phyloP scores from a whole-genome alignment of 352 stramenopile genomes.

The Pythium chondricola region DNA sequence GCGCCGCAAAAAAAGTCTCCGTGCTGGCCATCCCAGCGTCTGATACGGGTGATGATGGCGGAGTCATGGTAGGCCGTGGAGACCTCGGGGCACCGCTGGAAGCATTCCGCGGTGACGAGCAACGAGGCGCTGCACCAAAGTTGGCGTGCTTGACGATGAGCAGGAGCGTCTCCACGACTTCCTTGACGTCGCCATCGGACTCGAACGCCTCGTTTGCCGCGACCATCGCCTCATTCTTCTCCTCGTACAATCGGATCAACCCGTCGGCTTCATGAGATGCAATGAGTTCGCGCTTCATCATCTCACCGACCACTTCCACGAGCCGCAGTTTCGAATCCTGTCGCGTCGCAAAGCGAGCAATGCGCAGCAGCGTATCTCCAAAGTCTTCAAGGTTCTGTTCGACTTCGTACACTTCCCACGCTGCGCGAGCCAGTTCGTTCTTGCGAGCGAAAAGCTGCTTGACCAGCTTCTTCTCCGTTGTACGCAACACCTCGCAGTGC shows the following conservation, averaged over 20 bases:
- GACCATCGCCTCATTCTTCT: constrained; percentile 64
- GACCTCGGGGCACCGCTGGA: neutral
- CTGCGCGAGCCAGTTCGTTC: constrained; percentile 41
- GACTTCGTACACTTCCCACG: constrained; percentile 43
- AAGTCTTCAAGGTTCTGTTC: constrained; percentile 41
- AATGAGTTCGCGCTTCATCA: constrained; percentile 49
- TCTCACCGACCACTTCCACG: constrained; percentile 60
- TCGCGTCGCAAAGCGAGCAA: constrained; percentile 43
- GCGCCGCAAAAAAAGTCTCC: constrained; percentile 22
- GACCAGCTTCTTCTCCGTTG: constrained; percentile 29
- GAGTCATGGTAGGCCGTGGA: constrained; percentile 2
- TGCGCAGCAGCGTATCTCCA: constrained; percentile 41
- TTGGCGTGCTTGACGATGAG: constrained; percentile 77
- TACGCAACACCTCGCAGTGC: constrained; percentile 28
- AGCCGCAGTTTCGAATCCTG: constrained; percentile 41
- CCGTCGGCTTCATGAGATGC: constrained; percentile 49
- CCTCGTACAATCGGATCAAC: constrained; percentile 54
- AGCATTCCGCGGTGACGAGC: constrained; percentile 16
- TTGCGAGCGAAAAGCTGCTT: constrained; percentile 39
- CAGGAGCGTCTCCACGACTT: constrained; percentile 74
- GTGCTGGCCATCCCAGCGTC: neutral
- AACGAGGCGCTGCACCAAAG: constrained; percentile 31
- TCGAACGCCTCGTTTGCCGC: constrained; percentile 70
- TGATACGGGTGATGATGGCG: constrained; percentile 6
- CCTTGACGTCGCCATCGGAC: constrained; percentile 60